Base-by-base conservation (phyloP, 139 green algal species). In the Haematococcus lacustris region DNA sequence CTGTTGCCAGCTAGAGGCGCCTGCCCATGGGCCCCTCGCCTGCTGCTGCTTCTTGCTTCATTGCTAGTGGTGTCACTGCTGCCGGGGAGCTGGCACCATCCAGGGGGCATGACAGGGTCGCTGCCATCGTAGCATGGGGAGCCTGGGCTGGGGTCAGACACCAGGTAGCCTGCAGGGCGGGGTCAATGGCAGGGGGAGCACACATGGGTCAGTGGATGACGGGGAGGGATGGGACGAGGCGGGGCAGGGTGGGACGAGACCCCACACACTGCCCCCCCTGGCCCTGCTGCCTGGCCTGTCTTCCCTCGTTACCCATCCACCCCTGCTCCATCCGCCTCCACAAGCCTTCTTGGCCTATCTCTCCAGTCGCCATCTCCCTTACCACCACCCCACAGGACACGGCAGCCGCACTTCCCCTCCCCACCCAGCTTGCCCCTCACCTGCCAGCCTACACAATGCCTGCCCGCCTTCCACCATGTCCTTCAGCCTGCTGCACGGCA, bases 371-470 rank as follows among this genome's bases (percentile, higher is more conserved):
- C n/a, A n/a, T n/a, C n/a, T n/a, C n/a, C n/a, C n/a, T n/a, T n/a
- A 57, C 13, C 47, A 57, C 13, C 13, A 57, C 21, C 47, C 13
- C 21, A 21, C 13, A 57, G 47, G 47, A 57, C 13, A 21, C 13
- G 47, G 21, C 47, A 57, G 47, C 13, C 47, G 13, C 21, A 57
- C 47, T n/a, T n/a, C 13, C 72, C 21, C n/a, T n/a, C n/a, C n/a
- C n/a, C n/a, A n/a, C n/a, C n/a, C n/a, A n/a, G n/a, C n/a, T n/a
- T n/a, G n/a, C n/a, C n/a, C n/a, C n/a, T n/a, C 66, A 74, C 73
- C 67, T 50, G 73, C 67, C 21, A 59, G 40, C 40, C 30, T 33
- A 7, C 66, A 78, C 67, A 78, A 43, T 35, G 57, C 66, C 67
- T 25, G 28, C 34, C 73, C 73, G 60, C 59, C 26, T 33, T 1